Evolutionary conservation across 441 rosid species (phyloP).

Genomic region (Jatropha multifida): DNA sequence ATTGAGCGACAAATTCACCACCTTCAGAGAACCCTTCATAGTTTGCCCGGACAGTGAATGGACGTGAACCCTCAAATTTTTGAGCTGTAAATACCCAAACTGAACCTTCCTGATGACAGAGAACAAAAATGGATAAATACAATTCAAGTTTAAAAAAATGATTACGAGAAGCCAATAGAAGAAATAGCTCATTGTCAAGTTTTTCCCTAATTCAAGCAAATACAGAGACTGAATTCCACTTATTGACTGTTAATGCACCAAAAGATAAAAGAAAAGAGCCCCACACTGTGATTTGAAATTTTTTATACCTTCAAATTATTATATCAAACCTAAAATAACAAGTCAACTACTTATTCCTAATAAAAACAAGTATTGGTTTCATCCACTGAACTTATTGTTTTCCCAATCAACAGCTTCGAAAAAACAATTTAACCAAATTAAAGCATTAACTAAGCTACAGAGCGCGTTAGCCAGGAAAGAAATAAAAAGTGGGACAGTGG

Average conservation of each 20-base stretch:
- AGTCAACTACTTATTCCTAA: background rate
- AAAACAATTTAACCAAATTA: background rate
- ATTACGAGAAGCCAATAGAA: conserved; percentile 1
- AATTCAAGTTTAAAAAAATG: background rate
- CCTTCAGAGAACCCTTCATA: conserved; percentile 70
- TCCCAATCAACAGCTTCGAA: conserved; percentile 6
- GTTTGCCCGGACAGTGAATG: conserved; percentile 62
- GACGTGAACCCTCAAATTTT: conserved; percentile 48
- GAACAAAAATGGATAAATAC: background rate
- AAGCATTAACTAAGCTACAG: background rate
- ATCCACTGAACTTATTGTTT: background rate
- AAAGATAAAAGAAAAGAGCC: background rate
- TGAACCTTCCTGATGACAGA: conserved; percentile 55
- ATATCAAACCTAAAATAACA: background rate
- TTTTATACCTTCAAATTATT: background rate
- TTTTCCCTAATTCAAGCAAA: background rate
- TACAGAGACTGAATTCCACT: background rate
- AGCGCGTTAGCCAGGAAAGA: background rate
- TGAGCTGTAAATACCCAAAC: conserved; percentile 63
- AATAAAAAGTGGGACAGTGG: background rate
- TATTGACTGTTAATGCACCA: background rate
- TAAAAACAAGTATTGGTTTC: background rate
- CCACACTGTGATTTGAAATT: background rate
- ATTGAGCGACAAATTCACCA: conserved; percentile 11
- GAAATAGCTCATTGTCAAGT: background rate